Evolutionary conservation across 768 basidiomycete species (phyloP).

Genomic region (Lactifluus hygrophoroides): DNA sequence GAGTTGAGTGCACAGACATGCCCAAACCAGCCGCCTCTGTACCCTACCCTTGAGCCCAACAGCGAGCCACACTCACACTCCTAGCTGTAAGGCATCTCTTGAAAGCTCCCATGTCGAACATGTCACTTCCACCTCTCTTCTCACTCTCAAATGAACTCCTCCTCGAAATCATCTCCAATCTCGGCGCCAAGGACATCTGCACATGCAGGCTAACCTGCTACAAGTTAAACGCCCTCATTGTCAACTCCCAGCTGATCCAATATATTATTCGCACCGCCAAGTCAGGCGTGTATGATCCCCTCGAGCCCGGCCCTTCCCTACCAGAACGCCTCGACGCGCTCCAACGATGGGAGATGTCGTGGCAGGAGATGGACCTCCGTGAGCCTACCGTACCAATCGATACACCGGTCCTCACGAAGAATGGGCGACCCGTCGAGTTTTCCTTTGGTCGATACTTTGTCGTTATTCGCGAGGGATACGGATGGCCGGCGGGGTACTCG

Average conservation of each 20-base stretch:
- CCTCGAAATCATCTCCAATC: not conserved
- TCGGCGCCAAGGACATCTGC: not conserved
- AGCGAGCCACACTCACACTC: no score
- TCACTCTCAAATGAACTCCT: conserved; percentile 9
- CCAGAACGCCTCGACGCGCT: not conserved
- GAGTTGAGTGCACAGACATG: not conserved
- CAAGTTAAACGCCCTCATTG: not conserved
- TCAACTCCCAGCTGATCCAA: not conserved
- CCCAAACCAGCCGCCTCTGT: not conserved
- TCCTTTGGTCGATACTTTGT: conserved; percentile 12
- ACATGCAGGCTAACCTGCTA: not conserved
- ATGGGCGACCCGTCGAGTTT: not conserved
- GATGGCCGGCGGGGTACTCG: not conserved
- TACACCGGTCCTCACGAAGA: not conserved
- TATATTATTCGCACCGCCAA: conserved; percentile 4
- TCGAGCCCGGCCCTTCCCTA: conserved; percentile 1
- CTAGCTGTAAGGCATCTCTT: not conserved
- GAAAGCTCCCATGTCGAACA: not conserved
- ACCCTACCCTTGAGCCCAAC: not conserved
- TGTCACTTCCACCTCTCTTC: conserved; percentile 1
- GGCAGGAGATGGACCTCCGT: not conserved
- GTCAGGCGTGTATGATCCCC: conserved; percentile 11
- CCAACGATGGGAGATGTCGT: not conserved
- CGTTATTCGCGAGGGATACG: conserved; percentile 8
- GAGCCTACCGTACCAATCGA: not conserved